Conservation (phyloP, 441 rosid genomes). For the Codiaeum variegatum region DNA sequence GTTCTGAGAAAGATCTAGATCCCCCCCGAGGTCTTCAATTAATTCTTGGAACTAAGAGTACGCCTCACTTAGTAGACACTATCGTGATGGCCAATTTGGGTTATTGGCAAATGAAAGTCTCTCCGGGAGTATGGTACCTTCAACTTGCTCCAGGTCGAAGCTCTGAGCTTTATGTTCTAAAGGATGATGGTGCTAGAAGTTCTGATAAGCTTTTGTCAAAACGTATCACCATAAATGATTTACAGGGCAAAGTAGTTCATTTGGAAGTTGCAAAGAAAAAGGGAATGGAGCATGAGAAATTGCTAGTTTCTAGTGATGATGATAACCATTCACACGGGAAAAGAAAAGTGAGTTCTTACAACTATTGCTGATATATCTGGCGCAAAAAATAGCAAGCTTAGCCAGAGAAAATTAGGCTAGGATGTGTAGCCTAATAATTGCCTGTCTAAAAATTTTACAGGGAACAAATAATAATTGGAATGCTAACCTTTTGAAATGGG, state of each 20-base stretch:
- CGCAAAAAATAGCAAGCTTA: conserved; percentile 9
- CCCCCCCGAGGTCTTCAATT: conserved; percentile 98
- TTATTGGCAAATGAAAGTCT: conserved; percentile 99
- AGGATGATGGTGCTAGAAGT: conserved; percentile 52
- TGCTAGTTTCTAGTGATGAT: conserved; percentile 68
- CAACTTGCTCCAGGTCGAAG: conserved; percentile 99
- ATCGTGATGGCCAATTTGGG: conserved; percentile 99
- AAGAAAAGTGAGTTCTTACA: conserved; percentile 44
- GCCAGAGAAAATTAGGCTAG: background rate
- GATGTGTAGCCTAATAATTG: conserved; percentile 14
- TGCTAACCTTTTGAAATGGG: conserved; percentile 91
- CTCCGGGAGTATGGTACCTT: conserved; percentile 96
- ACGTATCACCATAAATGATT: conserved; percentile 78
- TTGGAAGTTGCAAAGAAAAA: conserved; percentile 84
- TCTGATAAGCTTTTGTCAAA: conserved; percentile 50
- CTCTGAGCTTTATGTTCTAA: conserved; percentile 75
- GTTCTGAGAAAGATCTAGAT: conserved; percentile 95
- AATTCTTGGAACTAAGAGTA: conserved; percentile 89
- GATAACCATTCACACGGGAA: conserved; percentile 42
- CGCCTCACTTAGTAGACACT: conserved; percentile 94
- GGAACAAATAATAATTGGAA: conserved; percentile 64
- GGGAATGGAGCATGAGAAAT: conserved; percentile 91
- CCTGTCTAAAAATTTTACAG: conserved; percentile 33
- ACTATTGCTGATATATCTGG: conserved; percentile 13
- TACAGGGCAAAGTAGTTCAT: conserved; percentile 95